Evolutionary conservation across 1,139 yeast species (phyloP), one percentile per base, ranked within the genome.

Genomic region (Suzukiozyma palmioleophila): DNA sequence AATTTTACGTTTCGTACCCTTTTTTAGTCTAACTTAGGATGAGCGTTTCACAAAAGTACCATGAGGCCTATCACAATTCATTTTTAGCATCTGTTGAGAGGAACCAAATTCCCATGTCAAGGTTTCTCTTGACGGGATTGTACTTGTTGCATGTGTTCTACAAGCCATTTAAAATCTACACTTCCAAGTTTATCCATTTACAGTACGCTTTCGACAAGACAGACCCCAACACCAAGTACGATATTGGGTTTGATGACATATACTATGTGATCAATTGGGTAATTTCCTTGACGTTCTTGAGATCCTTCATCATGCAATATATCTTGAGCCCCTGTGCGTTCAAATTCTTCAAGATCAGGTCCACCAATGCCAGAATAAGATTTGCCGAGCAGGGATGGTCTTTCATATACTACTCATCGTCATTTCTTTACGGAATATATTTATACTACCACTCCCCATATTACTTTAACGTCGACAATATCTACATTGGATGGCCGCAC

Each of bases 311-410:
- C 33, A 82, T 86, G 81, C 72, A 75, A 41, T 76, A 68, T 52
- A 49, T 76, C 9, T 73, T 84, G 42, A 69, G 65, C 37, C 90
- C 90, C 13, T 53, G 81, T 43, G 89, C 88, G 2, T 47, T 54
- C 12, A 42, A 54, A n/a, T 45, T 54, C 32, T 62, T 69, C 41
- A 66, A 75, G 13, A 79, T 85, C 42, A 60, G 60, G 33, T 66
- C 75, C 2, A 57, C 56, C 12, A 81, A 77, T 53, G 76, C 81
- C 2, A 65, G 69, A 34, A 75, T 75, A 39, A 72, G 96, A 45
- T 88, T 85, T 54, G 84, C 88, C 39, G 97, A 89, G 62, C 96
- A 88, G 64, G 81, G 89, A 42, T 89, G 96, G 96, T 69, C 79
- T 28, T 60, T 78, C 27, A 55, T 77, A n/a, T 86, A 83, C 57